Percentiles rank a stretch among this genome's conserved stretches.
These are phyloP conservation scores for Phyllosticta paracitricarpa DNA, from an alignment of 2,329 filamentous ascomycete genomes.

Conservation along the genomic window DNA sequence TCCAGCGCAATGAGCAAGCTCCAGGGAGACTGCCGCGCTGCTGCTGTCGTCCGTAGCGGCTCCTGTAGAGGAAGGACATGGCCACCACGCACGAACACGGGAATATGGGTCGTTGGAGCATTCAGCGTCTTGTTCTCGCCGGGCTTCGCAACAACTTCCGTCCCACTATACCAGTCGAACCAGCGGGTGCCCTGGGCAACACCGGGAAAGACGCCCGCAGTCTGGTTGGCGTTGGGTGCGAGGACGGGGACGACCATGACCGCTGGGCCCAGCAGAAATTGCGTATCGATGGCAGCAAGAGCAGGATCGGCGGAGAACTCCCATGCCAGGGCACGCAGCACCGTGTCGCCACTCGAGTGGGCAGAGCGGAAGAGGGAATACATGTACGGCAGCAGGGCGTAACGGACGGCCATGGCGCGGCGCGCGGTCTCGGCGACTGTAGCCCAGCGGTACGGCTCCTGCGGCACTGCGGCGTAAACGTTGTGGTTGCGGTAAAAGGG, in stretches of 20 bases:
- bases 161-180: slow-evolving; percentile 74
- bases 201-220: slow-evolving; percentile 62
- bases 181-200: slow-evolving; percentile 50
- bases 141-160: slow-evolving; percentile 40
- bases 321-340: slow-evolving; percentile 65
- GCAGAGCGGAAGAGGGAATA: slow-evolving; percentile 64
- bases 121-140: slow-evolving; percentile 50
- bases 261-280: slow-evolving; percentile 60
- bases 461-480: slow-evolving; percentile 46
- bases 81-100: slow-evolving; percentile 61
- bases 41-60: slow-evolving; percentile 55
- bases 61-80: slow-evolving; percentile 58
- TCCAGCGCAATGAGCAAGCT: slow-evolving; percentile 54
- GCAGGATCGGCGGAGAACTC: slow-evolving; percentile 63
- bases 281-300: slow-evolving; percentile 55
- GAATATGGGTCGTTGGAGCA: slow-evolving; percentile 58
- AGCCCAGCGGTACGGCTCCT: slow-evolving; percentile 63
- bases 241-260: slow-evolving; percentile 60
- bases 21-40: slow-evolving; percentile 56
- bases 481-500: slow-evolving; percentile 75
- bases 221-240: slow-evolving; percentile 49
- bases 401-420: slow-evolving; percentile 59
- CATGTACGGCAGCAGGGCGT: slow-evolving; percentile 61
- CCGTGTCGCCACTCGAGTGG: slow-evolving; percentile 55
- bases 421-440: slow-evolving; percentile 55